Base-by-base conservation (phyloP, 495 filamentous ascomycete genomes). In the Chlorociboria aeruginascens region DNA sequence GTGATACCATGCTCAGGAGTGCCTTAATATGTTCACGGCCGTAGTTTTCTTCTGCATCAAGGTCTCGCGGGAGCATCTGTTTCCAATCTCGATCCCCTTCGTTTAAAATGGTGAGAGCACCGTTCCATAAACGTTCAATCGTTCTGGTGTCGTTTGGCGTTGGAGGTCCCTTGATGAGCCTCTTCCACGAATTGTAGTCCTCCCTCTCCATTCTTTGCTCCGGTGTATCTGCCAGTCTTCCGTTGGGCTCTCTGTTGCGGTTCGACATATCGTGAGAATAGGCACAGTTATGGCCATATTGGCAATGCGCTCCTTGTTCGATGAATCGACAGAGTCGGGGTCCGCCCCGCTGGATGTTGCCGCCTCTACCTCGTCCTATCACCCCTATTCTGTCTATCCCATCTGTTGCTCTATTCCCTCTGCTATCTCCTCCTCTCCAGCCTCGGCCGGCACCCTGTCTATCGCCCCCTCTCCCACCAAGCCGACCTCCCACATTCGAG, bases 41-140 rank as follows among this genome's bases (percentile, higher is more conserved):
- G 12, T 41, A 43, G 32, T 53, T 40, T 28, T 53, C 40, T 8
- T 53, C 37, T 8, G 12, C 38, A 20, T 53, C 45, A 35, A 53
- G 50, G 28, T 53, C 50, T 42, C 44, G 37, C 29, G 50, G 44
- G 11, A 53, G 17, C 45, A 48, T 47, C 32, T 53, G 50, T 39
- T 47, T 48, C 50, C 32, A 48, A 17, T 53, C 39, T 53, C 50
- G 44, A 48, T 48, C 41, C 14, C 30, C 50, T 37, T 36, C 38
- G 39, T 53, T 40, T 30, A 53, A 53, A 40, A 53, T 53, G 6
- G 29, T 32, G 20, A 53, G 45, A 33, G 50, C 50, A 32, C 46
- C 45, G 12, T 45, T 48, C 50, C 45, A 53, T 32, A 53, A 33
- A 3, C 40, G n/a, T 25, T 33, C 35, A 40, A 51, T 51, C 20